Evolutionary conservation across 306 rosid species (phyloP), one percentile per base, ranked within the genome.

Genomic region (Lathyrus tuberosus): DNA sequence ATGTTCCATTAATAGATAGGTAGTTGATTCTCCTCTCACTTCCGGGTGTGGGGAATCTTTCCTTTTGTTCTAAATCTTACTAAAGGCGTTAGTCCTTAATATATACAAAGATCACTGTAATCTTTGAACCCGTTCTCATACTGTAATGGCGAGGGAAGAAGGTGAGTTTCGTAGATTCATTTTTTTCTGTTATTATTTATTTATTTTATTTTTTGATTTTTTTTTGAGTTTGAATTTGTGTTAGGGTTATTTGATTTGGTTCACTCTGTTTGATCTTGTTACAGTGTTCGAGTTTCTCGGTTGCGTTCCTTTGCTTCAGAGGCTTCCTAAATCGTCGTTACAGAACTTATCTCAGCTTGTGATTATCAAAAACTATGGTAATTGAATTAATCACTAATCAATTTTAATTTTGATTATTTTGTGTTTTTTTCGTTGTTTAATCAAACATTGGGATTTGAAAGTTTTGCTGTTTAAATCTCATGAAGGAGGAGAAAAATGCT

Each of bases 261-360:
- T 74, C 44, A 4, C 10, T 70, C 56, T 42, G 5, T 74, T 57
- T 26, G 70, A 41, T 67, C 9, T 76, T 73, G 3, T 78, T 85
- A 75, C 86, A 94, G 98, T 94, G 67, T 76, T 80, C 9, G 97
- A 94, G 87, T 94, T 88, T 41, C 84, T 94, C 28, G 89, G 89
- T 18, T 72, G 81, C 48, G 95, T 94, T 86, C 92, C 96, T 35
- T 75, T 94, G 75, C 85, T 88, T 2, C 98, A 88, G 87, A 83
- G 84, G 75, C 91, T 94, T 44, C 98, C 98, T 38, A 69, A 84
- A 72, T 80, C 87, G 11, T 90, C 97, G 37, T 82, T 88, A 9
- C 84, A 52, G 82, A 91, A 70, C 69, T 82, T 94, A 5, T 81
- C 96, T 56, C 75, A 80, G 59, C 80, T 90, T 46, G 88, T 87